A percentile compares a stretch with the other conserved stretches of the same genome.
These are phyloP conservation scores for Gossypium mustelinum DNA, from an alignment of 345 rosid genomes.

Conservation along the genomic window DNA sequence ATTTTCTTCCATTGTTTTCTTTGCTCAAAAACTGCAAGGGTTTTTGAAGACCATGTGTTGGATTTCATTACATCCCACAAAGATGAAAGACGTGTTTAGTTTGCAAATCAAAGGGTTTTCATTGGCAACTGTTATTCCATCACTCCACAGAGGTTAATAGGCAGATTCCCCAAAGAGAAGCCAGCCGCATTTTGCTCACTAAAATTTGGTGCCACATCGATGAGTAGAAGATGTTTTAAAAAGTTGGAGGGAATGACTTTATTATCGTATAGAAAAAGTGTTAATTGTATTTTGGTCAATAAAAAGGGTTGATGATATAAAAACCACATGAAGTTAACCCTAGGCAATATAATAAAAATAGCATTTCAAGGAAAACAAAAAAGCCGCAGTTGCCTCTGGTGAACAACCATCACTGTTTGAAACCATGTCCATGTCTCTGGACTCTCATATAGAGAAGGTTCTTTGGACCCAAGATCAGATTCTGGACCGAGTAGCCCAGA, in stretches of 20 bases:
- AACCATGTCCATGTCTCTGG: constrained; percentile 31
- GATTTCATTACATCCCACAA: constrained; percentile 59
- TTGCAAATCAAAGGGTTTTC: constrained; percentile 62
- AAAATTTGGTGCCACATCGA: constrained; percentile 96
- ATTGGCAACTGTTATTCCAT: constrained; percentile 88
- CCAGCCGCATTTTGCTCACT: constrained; percentile 93
- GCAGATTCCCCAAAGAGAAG: constrained; percentile 77
- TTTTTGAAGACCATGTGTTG: constrained; percentile 42
- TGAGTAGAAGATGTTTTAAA: constrained; percentile 18
- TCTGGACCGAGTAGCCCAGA: constrained; percentile 48
- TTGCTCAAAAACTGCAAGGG: not conserved
- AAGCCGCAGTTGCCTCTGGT: not conserved
- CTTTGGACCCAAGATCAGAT: constrained; percentile 52
- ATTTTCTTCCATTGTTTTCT: not conserved
- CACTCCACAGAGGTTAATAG: constrained; percentile 63
- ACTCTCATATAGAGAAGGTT: constrained; percentile 63
- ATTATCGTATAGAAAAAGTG: too few species aligned
- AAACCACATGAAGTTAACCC: too few species aligned
- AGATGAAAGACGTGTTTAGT: constrained; percentile 58
- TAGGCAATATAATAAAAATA: too few species aligned
- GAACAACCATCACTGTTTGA: not conserved
- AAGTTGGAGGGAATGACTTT: too few species aligned
- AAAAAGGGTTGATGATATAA: too few species aligned
- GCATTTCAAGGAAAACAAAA: too few species aligned
- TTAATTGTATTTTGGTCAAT: too few species aligned